These are phyloP conservation scores for Didymosphaeria variabile DNA, from an alignment of 2,329 filamentous ascomycete genomes.

Conservation along the genomic window DNA sequence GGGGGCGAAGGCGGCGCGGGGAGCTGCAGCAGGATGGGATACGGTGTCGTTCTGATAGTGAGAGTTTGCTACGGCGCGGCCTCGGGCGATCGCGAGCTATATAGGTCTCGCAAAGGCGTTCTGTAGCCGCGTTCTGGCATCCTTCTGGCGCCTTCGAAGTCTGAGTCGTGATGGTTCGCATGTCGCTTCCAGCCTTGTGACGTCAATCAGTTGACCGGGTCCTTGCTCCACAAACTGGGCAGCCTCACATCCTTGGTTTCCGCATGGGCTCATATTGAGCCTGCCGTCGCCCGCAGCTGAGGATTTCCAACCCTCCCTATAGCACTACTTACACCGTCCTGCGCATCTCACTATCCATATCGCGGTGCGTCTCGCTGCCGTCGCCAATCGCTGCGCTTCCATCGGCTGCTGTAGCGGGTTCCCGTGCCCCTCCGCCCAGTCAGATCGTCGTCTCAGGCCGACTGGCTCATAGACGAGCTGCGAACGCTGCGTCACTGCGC, in stretches of 20 bases:
- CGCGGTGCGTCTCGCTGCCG: constrained; percentile 2
- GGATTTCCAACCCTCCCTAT: constrained; percentile 12
- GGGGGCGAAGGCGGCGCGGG: constrained; percentile 11
- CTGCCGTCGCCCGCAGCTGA: constrained; percentile 17
- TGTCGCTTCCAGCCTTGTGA: constrained; percentile 16
- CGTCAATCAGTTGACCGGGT: constrained; percentile 21
- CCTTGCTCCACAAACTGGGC: constrained; percentile 22
- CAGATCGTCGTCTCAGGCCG: constrained; percentile 12
- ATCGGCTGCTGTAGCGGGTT: constrained; percentile 14
- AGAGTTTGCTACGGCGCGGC: not conserved
- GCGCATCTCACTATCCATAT: constrained; percentile 15
- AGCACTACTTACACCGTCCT: constrained; percentile 5
- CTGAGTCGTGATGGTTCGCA: constrained; percentile 11
- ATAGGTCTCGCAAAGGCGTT: not conserved
- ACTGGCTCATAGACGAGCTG: constrained; percentile 6
- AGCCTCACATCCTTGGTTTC: constrained; percentile 24
- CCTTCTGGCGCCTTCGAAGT: not conserved
- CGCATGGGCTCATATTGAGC: constrained; percentile 16
- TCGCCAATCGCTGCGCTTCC: constrained; percentile 19
- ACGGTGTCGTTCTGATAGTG: constrained; percentile 5
- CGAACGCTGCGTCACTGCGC: constrained; percentile 15
- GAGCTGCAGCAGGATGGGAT: not conserved
- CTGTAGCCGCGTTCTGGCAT: not conserved
- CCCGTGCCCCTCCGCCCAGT: constrained; percentile 20
- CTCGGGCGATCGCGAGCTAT: not conserved